Base-by-base conservation (phyloP, 129 eudicot species). In the Flaveria ramosissima region DNA sequence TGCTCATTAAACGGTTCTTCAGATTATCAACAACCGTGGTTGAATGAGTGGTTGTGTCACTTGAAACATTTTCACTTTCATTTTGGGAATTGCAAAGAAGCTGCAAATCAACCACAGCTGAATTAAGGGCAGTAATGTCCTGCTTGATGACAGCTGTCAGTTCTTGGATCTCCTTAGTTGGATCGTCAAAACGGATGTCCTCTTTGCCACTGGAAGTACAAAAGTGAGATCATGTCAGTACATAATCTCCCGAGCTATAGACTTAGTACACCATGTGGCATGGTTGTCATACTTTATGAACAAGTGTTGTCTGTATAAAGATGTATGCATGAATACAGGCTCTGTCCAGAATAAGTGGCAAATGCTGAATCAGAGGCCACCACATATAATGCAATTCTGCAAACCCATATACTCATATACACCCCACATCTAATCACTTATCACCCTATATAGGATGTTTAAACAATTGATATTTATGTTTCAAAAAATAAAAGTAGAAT, bases 1-100 rank as follows among this genome's bases (percentile, higher is more conserved):
- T 70, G 59, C 82, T 83, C 97, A 92, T 92, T 71, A 92, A 74
- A 57, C 97, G 92, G 69, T 85, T 92, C 67, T 92, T 92, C 51
- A 92, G 80, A 81, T 87, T 85, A 75, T 92, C 97, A 64, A 92
- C 97, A 45, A 92, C 97, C 27, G 95, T 92, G 2, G 95, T 87
- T 42, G 97, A 92, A 85, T 92, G 62, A 92, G 90, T 83, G 26
- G 89, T 79, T 12, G 95, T 92, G 56, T 89, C 97, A 64, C 76
- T 85, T 68, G 97, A 91, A 52, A 83, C 81, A 59, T 78, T 81
- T 72, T 88, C 97, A 82, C 81, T 90, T 43, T 87, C 90, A 80
- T 85, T 87, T 65, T 86, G 92, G 20, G 92, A 82, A 71, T 56
- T 56, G 62, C 62, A 56, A 19, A 56, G 5, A 8, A 56, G 62